Evolutionary conservation across 768 basidiomycete genomes (phyloP).

Genomic region (Russula virescens): DNA sequence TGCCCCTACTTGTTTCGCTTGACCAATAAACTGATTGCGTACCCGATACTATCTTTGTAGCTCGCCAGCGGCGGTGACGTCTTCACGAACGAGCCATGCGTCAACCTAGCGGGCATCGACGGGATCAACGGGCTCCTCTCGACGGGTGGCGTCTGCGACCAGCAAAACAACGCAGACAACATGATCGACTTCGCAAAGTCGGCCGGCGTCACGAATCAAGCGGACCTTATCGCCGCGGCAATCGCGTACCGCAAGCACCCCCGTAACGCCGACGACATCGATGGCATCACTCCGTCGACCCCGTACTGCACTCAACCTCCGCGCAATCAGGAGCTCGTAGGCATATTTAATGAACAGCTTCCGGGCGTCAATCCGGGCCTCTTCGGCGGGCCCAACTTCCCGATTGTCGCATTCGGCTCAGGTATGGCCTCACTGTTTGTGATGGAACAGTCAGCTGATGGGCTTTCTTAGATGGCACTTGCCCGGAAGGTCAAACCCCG

Average conservation of each 20-base stretch:
- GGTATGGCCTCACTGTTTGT: constrained; percentile 29
- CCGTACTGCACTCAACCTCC: constrained; percentile 51
- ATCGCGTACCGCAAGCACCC: constrained; percentile 40
- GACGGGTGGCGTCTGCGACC: constrained; percentile 42
- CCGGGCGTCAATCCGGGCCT: constrained; percentile 46
- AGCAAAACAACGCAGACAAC: constrained; percentile 43
- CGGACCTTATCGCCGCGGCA: constrained; percentile 39
- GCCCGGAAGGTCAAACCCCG: constrained; percentile 40
- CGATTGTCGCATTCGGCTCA: constrained; percentile 43
- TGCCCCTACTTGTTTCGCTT: too few relatives aligned
- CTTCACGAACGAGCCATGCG: constrained; percentile 38
- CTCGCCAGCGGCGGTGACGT: constrained; percentile 38
- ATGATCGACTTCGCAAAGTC: constrained; percentile 50
- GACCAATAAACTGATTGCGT: not conserved
- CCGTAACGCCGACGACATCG: constrained; percentile 39
- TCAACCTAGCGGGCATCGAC: constrained; percentile 36
- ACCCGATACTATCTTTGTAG: not conserved
- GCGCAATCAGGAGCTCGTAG: constrained; percentile 43
- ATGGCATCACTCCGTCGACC: constrained; percentile 41
- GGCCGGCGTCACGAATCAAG: constrained; percentile 35
- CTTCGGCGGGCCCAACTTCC: constrained; percentile 46
- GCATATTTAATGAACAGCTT: constrained; percentile 49
- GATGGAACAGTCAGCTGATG: not conserved
- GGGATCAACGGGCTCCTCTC: constrained; percentile 43
- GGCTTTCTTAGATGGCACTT: constrained; percentile 36